These are phyloP conservation scores for Multifurca ochricompacta DNA, from an alignment of 768 basidiomycete species.

Conservation along the genomic window DNA sequence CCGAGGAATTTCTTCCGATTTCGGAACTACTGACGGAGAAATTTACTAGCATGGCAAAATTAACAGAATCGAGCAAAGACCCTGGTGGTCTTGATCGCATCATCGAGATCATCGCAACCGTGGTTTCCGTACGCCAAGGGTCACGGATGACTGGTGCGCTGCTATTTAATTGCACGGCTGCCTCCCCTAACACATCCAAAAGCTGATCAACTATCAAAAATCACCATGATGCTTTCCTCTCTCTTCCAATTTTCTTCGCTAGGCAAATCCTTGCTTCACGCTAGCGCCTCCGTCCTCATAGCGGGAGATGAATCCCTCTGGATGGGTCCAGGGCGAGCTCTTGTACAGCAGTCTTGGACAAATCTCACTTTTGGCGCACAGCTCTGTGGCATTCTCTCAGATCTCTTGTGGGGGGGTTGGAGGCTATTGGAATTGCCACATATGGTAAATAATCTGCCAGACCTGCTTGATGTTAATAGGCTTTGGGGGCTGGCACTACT, in stretches of 20 bases:
- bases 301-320: slow-evolving; percentile 38
- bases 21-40: slow-evolving; percentile 44
- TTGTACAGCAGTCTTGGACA: slow-evolving; percentile 45
- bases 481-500: slow-evolving; percentile 40
- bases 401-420: slow-evolving; percentile 72
- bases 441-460: slow-evolving; percentile 44
- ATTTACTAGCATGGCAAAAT: slow-evolving; percentile 25
- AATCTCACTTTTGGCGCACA: slow-evolving; percentile 39
- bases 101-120: slow-evolving; percentile 48
- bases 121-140: slow-evolving; percentile 61
- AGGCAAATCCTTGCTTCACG: slow-evolving; percentile 29
- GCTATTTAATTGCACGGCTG: neutral
- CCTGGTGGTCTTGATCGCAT: slow-evolving; percentile 41
- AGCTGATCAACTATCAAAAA: slow-evolving; percentile 34
- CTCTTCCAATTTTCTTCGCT: slow-evolving; percentile 26
- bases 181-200: neutral
- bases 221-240: slow-evolving; percentile 28
- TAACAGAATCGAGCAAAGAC: slow-evolving; percentile 10
- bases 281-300: slow-evolving; percentile 30
- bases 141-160: slow-evolving; percentile 55
- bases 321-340: slow-evolving; percentile 41
- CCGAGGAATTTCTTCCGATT: slow-evolving; percentile 54
- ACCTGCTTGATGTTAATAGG: slow-evolving; percentile 40
- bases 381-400: slow-evolving; percentile 53
- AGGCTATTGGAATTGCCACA: slow-evolving; percentile 56